Conservation (phyloP, 495 filamentous ascomycete species). For the Penicillium angulare region DNA sequence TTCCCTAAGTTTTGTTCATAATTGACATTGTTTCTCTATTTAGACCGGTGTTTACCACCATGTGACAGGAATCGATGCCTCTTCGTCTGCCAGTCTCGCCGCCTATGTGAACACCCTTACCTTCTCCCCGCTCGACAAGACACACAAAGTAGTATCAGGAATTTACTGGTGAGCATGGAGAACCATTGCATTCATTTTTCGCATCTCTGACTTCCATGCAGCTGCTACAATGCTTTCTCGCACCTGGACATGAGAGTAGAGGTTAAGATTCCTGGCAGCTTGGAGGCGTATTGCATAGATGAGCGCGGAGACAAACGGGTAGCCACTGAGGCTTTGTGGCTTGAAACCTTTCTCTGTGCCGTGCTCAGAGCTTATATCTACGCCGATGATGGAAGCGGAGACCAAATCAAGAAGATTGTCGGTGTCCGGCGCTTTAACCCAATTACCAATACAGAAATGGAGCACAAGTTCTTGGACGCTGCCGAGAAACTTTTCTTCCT, state of each 20-base stretch:
- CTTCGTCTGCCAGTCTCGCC: conserved; percentile 92
- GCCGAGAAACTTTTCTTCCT: conserved; percentile 94
- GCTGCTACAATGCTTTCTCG: conserved; percentile 99
- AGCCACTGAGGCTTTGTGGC: conserved; percentile 89
- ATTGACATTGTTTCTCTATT: conserved; percentile 3
- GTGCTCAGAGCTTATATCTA: conserved; percentile 93
- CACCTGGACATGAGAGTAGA: conserved; percentile 97
- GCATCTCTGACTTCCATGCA: conserved; percentile 34
- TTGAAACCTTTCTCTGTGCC: conserved; percentile 94
- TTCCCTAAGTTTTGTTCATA: background rate
- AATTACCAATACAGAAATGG: conserved; percentile 93
- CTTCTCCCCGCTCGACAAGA: conserved; percentile 81
- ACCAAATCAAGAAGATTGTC: conserved; percentile 88
- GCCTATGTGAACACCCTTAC: conserved; percentile 98
- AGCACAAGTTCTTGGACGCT: conserved; percentile 93
- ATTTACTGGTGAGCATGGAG: conserved; percentile 74
- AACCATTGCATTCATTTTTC: conserved; percentile 10
- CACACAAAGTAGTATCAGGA: conserved; percentile 87
- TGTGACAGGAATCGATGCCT: conserved; percentile 96
- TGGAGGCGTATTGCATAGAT: conserved; percentile 95
- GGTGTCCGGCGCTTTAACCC: conserved; percentile 95
- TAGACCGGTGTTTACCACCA: conserved; percentile 95
- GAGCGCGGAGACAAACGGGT: conserved; percentile 91
- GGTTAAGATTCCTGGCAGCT: conserved; percentile 90
- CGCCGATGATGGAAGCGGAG: conserved; percentile 89